A percentile compares a stretch with the other conserved stretches of the same genome.
Evolutionary conservation across 306 rosid genomes (phyloP).

Genomic region (Vachellia collinsii): DNA sequence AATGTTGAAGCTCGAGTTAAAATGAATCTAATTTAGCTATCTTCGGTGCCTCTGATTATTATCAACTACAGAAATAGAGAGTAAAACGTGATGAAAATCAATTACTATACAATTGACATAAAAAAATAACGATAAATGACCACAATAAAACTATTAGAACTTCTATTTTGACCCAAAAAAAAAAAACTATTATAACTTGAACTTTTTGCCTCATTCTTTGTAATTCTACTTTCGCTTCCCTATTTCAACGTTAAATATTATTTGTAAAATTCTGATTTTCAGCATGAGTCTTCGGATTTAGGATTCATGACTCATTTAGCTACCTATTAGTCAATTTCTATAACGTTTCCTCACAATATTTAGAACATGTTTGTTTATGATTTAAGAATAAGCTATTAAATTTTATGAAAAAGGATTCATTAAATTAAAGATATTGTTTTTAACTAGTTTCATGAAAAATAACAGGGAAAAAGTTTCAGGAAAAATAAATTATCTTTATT

Average conservation of each 20-base stretch:
- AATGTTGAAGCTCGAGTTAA: conserved; percentile 2
- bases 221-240: not conserved
- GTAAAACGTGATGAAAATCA: not conserved
- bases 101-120: not conserved
- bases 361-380: too few relatives aligned
- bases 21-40: not conserved
- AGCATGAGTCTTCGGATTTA: not conserved
- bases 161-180: too few relatives aligned
- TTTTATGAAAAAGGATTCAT: too few relatives aligned
- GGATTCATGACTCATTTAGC: not conserved
- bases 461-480: too few relatives aligned
- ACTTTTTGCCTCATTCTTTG: not conserved
- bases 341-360: not conserved
- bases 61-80: not conserved
- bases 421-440: too few relatives aligned
- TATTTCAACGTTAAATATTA: not conserved
- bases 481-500: too few relatives aligned
- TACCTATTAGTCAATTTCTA: not conserved
- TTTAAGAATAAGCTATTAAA: too few relatives aligned
- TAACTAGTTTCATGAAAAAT: too few relatives aligned
- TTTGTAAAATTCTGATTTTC: not conserved
- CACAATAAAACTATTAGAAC: not conserved
- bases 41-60: not conserved
- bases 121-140: not conserved
- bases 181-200: not conserved